These are phyloP conservation scores for barley (Hordeum vulgare) DNA, from an alignment of 176 grass and related monocot species.

Conservation along the genomic window MorexV3_pseudomolecules_assembly NC_058520.1:57600250-57600749, in stretches of 20 bases:
- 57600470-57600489: slow-evolving; percentile 67
- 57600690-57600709: slow-evolving; percentile 13
- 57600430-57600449: background rate
- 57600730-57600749: background rate
- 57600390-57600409: background rate
- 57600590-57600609: slow-evolving; percentile 4
- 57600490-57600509: slow-evolving; percentile 19
- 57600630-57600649: background rate
- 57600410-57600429: background rate
- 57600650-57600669: slow-evolving; percentile 24
- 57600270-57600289: background rate
- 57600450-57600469: slow-evolving; percentile 42
- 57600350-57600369: background rate
- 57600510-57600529: slow-evolving; percentile 10
- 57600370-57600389: background rate
- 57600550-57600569: slow-evolving; percentile 11
- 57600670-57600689: slow-evolving; percentile 28
- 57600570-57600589: slow-evolving; percentile 26
- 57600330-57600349: background rate
- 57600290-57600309: background rate
- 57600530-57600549: slow-evolving; percentile 25
- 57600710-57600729: slow-evolving; percentile 37
- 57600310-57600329: background rate
- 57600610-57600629: slow-evolving; percentile 14
- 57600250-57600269: background rate